A percentile compares a stretch with the other conserved stretches of the same genome.
Conservation (phyloP, 2,329 filamentous ascomycete genomes). For the Metarhizium album region DNA sequence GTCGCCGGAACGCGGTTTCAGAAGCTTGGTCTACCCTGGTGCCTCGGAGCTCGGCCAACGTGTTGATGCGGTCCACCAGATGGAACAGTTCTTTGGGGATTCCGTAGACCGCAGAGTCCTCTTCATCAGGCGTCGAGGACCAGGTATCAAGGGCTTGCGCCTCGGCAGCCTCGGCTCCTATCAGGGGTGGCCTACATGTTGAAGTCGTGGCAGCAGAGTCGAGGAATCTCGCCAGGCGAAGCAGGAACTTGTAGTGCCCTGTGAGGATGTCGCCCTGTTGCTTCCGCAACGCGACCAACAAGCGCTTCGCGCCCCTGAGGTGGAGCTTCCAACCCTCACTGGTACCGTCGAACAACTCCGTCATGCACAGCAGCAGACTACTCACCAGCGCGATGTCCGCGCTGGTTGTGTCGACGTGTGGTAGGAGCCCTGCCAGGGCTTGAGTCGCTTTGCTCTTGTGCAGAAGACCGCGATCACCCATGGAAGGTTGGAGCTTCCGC, state of each 20-base stretch:
- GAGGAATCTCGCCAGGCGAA: constrained; percentile 21
- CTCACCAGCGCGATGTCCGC: constrained; percentile 26
- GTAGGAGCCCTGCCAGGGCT: constrained; percentile 20
- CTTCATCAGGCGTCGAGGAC: constrained; percentile 16
- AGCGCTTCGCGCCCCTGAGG: constrained; percentile 28
- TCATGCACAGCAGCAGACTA: constrained; percentile 30
- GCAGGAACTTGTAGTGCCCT: constrained; percentile 28
- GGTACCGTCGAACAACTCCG: constrained; percentile 31
- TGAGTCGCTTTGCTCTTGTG: constrained; percentile 23
- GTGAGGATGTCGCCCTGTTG: constrained; percentile 22
- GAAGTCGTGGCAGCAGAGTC: constrained; percentile 24
- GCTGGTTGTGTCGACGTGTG: constrained; percentile 21
- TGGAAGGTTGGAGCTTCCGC: constrained; percentile 21
- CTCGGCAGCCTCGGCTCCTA: constrained; percentile 21
- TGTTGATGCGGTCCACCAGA: constrained; percentile 22
- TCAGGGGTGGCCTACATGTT: constrained; percentile 23
- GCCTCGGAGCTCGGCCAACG: constrained; percentile 21
- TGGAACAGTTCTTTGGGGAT: constrained; percentile 26
- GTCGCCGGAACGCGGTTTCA: constrained; percentile 19
- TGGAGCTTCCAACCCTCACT: constrained; percentile 31
- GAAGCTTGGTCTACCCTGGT: constrained; percentile 19
- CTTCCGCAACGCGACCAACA: constrained; percentile 22
- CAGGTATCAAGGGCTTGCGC: constrained; percentile 17
- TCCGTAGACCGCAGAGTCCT: constrained; percentile 24
- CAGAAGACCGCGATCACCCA: constrained; percentile 19